Percentiles rank a stretch among this genome's conserved stretches.
Conservation (phyloP, 306 rosid species). For the Abrus precatorius region DNA sequence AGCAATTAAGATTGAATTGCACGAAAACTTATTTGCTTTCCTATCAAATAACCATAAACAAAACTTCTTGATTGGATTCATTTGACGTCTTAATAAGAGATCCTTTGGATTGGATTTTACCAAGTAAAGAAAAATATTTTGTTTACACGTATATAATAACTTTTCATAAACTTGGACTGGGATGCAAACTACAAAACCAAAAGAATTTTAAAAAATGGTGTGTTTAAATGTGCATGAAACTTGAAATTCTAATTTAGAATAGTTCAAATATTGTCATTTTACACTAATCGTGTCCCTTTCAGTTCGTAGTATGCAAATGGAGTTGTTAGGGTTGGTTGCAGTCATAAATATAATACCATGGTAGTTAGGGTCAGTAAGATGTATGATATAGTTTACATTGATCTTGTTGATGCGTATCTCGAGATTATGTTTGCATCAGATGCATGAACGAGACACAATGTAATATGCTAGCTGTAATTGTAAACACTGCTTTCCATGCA, state of each 20-base stretch:
- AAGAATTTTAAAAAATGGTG: too few species aligned
- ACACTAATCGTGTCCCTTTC: not conserved
- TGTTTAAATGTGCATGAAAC: not conserved
- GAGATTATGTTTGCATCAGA: not conserved
- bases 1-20: too few species aligned
- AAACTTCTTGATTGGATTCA: too few species aligned
- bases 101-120: too few species aligned
- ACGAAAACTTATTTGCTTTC: too few species aligned
- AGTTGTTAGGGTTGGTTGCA: not conserved
- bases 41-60: too few species aligned
- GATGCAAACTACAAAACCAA: too few species aligned
- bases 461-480: not conserved
- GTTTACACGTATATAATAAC: too few species aligned
- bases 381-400: not conserved
- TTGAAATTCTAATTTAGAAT: not conserved
- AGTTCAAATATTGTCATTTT: not conserved
- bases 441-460: not conserved
- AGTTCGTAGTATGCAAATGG: not conserved
- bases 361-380: too few species aligned
- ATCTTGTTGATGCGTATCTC: not conserved
- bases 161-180: too few species aligned
- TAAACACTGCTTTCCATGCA: not conserved
- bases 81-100: too few species aligned
- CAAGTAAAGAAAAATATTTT: too few species aligned
- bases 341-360: not conserved